Base-by-base conservation (phyloP, 2,329 filamentous ascomycete genomes). In the Phaeosphaeria sp. region DNA sequence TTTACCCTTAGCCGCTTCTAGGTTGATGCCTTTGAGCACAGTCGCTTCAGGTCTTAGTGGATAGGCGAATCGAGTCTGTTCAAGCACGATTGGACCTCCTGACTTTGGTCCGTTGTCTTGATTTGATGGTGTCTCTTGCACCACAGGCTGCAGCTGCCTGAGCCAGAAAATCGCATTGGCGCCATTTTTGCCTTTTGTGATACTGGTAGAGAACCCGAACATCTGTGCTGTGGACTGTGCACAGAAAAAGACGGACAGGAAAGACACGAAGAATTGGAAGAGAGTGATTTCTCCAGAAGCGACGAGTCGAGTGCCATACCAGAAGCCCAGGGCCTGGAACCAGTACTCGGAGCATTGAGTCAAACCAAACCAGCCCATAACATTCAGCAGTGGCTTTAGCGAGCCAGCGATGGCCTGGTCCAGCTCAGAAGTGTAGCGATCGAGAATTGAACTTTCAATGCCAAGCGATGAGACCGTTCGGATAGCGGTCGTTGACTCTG, bases 171-270 rank as follows among this genome's bases (percentile, higher is more conserved):
- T 70, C 59, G 79, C 78, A 54, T 81, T 80, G 3, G 93, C 92
- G 0, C 93, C 91, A 57, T 82, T 71, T 71, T 67, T 61, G 60
- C 73, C 64, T 63, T 73, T 53, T 46, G 75, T 42, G 60, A 98
- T 97, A 66, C 98, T 94, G 0, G 94, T 93, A 0, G 94, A 92
- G 72, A 97, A 98, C 0, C 90, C 92, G 80, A 98, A 98, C 67
- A 98, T 90, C 1, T 89, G 91, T 13, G 94, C 95, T 1, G 94
- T 94, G 1, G 92, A 94, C 77, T 98, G 94, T 0, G 93, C 91
- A 53, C 93, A 92, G 70, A 96, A 97, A 69, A 97, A 91, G 68
- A 98, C 86, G 46, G 92, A 84, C 58, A 89, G 87, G 80, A 97
- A 97, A 72, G 91, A 92, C 50, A 98, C 82, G 79, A 97, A 99